These are phyloP conservation scores for Hemerocallis citrina DNA, from an alignment of 106 monocot genomes.

Conservation along the genomic window DNA sequence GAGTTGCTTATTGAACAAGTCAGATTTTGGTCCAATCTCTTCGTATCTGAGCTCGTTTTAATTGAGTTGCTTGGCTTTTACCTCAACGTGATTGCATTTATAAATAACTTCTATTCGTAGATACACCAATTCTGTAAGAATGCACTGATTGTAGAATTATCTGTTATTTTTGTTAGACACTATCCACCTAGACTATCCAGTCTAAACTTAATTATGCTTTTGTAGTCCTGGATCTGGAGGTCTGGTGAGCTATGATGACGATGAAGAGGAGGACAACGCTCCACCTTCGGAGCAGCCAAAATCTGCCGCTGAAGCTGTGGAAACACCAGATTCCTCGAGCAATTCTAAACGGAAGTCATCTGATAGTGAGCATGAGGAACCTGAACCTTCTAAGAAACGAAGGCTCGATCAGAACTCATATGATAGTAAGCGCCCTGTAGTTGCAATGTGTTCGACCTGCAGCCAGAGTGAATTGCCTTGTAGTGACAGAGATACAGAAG, in stretches of 20 bases:
- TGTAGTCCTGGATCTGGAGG: slow-evolving; percentile 34
- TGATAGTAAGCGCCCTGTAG: slow-evolving; percentile 19
- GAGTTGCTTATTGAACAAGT: too few species aligned
- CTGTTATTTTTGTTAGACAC: background rate
- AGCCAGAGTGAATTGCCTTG: background rate
- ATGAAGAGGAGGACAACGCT: slow-evolving; percentile 56
- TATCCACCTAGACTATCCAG: background rate
- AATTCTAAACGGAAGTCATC: slow-evolving; percentile 32
- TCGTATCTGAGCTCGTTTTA: too few species aligned
- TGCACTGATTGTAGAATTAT: background rate
- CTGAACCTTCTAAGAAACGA: slow-evolving; percentile 27
- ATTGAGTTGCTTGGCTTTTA: too few species aligned
- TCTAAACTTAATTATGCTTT: background rate
- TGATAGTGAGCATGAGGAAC: slow-evolving; percentile 11
- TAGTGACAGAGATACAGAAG: slow-evolving; percentile 5
- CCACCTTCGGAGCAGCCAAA: slow-evolving; percentile 40
- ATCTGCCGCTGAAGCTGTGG: slow-evolving; percentile 8
- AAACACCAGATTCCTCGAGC: background rate
- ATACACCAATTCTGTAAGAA: background rate
- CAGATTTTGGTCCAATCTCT: too few species aligned
- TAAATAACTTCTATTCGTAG: background rate
- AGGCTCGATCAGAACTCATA: slow-evolving; percentile 25
- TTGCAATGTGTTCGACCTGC: slow-evolving; percentile 2
- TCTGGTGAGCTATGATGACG: slow-evolving; percentile 66
- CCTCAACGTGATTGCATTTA: background rate